Evolutionary conservation across 2,329 filamentous ascomycete genomes (phyloP), one percentile per base, ranked within the genome.

Genomic region (Setomelanomma holmii): DNA sequence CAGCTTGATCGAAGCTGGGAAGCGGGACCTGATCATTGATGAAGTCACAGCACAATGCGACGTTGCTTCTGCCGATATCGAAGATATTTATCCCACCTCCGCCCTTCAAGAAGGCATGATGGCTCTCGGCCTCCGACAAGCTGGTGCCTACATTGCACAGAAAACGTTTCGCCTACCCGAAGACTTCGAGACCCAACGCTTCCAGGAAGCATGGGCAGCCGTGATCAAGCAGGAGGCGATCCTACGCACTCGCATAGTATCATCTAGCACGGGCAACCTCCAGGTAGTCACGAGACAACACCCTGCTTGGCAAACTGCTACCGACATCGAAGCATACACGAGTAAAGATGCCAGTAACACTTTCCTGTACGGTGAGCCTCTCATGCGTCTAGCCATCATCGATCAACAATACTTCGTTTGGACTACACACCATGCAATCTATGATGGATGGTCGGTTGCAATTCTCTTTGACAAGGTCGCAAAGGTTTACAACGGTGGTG

Each of bases 201-300:
- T 80, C 63, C 76, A 75, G 51, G 53, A 61, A 5, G 71, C 78
- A 2, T 81, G 78, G 77, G 68, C 76, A 41, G 61, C 66, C 4
- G 69, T 74, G 10, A 70, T 78, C 7, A 50, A 71, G 5, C 69
- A 73, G 35, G 60, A 75, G 23, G 73, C 76, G n/a, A 79, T 80
- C 27, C 62, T 81, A 5, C 71, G 79, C 22, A 81, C 78, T 39
- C 70, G 78, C 5, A 53, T 57, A 21, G 34, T 57, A 6, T 50
- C 39, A 16, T 8, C 33, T 14, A 35, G 11, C 14, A 5, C 38
- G 14, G 42, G 55, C 8, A 49, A 38, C 17, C 43, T 61, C 12
- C 58, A 63, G 40, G 58, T 53, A 10, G 53, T 60, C 20, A 36
- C 20, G 34, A 51, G 51, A 17, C 14, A 33, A 5, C 34, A 44